Base-by-base conservation (phyloP, 345 rosid genomes). In the Mallotus nudiflorus region DNA sequence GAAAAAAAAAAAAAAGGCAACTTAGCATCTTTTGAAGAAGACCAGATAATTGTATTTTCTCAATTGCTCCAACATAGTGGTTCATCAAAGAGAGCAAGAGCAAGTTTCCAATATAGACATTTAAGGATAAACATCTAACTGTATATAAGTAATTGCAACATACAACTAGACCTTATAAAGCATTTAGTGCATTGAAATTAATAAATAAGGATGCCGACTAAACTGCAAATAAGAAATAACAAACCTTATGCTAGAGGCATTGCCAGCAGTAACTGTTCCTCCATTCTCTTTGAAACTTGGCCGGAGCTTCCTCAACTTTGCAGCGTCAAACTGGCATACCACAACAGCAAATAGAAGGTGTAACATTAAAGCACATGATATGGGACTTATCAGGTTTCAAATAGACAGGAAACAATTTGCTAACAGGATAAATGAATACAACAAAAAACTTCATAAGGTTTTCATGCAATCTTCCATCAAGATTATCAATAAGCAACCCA, bases 231-330 rank as follows among this genome's bases (percentile, higher is more conserved):
- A 65, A 16, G 16, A 53, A 67, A 24, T 24, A 51, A 70, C 31
- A 50, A 24, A 95, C 99, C 97, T 96, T 84, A 92, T 90, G 78
- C 98, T 92, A 72, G 99, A 96, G 48, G 99, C 99, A 76, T 96
- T 96, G 77, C 99, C 96, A 19, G 98, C 96, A 19, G 99, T 96
- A 62, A 96, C 96, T 33, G 89, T 83, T 45, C 99, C 98, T 75
- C 97, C 97, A 69, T 50, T 88, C 64, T 85, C 90, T 85, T 91
- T 92, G 87, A 96, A 96, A 85, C 98, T 95, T 29, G 99, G 92
- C 39, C 97, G 87, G 35, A 95, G 93, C 82, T 92, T 96, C 82
- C 90, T 90, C 81, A 96, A 64, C 83, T 96, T 96, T 57, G 82
- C 89, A 74, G 96, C 75, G 65, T 92, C 99, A 83, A 92, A 96